Percentiles rank a stretch among this genome's conserved stretches.
phyloP scores from a whole-genome alignment of 192 early-diverging fungal species.

The Coemansia sp. region DNA sequence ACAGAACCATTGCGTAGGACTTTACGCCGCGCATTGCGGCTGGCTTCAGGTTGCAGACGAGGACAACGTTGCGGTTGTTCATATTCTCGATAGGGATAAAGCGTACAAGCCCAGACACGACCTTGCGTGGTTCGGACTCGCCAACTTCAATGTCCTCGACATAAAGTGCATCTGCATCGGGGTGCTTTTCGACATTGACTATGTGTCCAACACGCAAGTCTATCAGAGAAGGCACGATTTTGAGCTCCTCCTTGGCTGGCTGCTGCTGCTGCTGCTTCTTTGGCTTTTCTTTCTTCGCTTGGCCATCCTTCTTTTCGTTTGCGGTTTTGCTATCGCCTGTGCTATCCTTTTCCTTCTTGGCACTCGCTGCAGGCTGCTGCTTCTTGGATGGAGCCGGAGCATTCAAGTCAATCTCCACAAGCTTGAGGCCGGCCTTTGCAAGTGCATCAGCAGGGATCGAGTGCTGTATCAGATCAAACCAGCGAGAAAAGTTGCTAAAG shows the following conservation, averaged over 20 bases:
- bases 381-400: conserved; percentile 55
- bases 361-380: conserved; percentile 34
- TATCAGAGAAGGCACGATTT: conserved; percentile 74
- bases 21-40: conserved; percentile 92
- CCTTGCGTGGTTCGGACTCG: conserved; percentile 78
- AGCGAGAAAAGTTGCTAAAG: conserved; percentile 65
- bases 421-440: conserved; percentile 49
- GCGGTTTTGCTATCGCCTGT: conserved; percentile 24
- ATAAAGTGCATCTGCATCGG: conserved; percentile 95
- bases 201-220: conserved; percentile 95
- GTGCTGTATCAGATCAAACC: conserved; percentile 81
- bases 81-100: conserved; percentile 90
- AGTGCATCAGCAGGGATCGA: conserved; percentile 49
- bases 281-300: conserved; percentile 42
- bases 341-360: conserved; percentile 28
- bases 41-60: conserved; percentile 95
- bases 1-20: conserved; percentile 94
- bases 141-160: conserved; percentile 94
- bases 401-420: conserved; percentile 58
- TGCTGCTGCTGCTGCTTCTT: conserved; percentile 60
- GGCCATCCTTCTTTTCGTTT: conserved; percentile 58
- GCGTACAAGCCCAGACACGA: conserved; percentile 92
- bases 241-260: conserved; percentile 42
- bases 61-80: conserved; percentile 66
- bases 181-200: conserved; percentile 78